Conservation (phyloP, 306 rosid genomes). For the Morella rubra region DNA sequence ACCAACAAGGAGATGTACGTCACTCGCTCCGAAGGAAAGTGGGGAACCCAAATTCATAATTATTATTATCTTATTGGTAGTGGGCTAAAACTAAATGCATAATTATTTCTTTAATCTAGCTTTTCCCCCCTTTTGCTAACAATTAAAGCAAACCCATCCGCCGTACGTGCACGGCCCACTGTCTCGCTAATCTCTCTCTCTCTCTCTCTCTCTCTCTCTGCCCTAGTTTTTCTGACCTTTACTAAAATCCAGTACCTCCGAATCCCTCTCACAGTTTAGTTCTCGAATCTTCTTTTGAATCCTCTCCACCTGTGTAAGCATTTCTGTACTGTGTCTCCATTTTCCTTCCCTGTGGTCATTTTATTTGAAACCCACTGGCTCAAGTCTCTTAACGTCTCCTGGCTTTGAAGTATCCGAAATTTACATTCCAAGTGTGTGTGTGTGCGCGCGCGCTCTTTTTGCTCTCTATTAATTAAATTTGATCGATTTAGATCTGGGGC, state of each 20-base stretch:
- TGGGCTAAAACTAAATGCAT: not conserved
- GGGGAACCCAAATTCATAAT: not conserved
- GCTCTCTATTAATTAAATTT: constrained; percentile 9
- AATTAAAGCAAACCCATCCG: constrained; percentile 40
- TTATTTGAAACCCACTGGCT: constrained; percentile 3
- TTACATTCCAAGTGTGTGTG: constrained; percentile 2
- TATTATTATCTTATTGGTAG: too few relatives aligned
- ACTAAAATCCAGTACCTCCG: constrained; percentile 1
- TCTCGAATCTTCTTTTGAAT: constrained; percentile 38
- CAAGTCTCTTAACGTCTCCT: constrained; percentile 8
- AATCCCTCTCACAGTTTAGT: constrained; percentile 11
- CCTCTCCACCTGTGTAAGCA: constrained; percentile 25
- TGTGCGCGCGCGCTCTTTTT: not conserved
- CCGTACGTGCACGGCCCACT: constrained; percentile 19
- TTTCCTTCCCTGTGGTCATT: not conserved
- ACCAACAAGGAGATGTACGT: not conserved
- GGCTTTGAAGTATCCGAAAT: constrained; percentile 22
- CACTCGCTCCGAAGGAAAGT: not conserved
- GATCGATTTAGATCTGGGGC: constrained; percentile 47
- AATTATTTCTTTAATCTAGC: not conserved
- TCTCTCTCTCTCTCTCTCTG: constrained; percentile 17
- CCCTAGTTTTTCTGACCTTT: constrained; percentile 8
- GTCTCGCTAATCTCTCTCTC: not conserved
- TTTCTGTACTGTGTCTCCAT: not conserved
- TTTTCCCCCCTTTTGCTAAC: constrained; percentile 24